phyloP scores from a whole-genome alignment of 192 early-diverging fungal genomes.

The Thamnidium elegans region DNA sequence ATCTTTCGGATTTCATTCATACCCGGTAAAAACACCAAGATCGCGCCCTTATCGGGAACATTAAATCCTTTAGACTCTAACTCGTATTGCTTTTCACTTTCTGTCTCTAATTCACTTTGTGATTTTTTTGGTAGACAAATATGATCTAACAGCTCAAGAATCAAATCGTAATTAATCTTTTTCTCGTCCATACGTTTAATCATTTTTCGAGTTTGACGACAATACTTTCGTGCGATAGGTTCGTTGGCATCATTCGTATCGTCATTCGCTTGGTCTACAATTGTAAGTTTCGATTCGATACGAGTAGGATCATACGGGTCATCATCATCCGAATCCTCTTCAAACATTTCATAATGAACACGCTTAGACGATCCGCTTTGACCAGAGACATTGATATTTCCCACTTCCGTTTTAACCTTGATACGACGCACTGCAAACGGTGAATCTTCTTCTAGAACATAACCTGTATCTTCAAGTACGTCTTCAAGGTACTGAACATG shows the following conservation, averaged over 20 bases:
- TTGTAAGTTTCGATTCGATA: conserved; percentile 13
- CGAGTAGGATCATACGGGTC: conserved; percentile 22
- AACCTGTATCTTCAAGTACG: conserved; percentile 56
- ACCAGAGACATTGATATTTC: conserved; percentile 22
- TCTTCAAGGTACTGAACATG: conserved; percentile 66
- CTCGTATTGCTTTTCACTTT: conserved; percentile 16
- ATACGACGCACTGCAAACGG: conserved; percentile 30
- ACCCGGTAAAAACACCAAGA: conserved; percentile 72
- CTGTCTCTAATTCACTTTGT: conserved; percentile 1
- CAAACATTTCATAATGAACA: conserved; percentile 34
- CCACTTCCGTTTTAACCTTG: conserved; percentile 15
- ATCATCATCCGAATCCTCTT: conserved; percentile 30
- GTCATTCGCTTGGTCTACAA: background rate
- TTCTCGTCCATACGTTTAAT: conserved; percentile 48
- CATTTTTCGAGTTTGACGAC: conserved; percentile 35
- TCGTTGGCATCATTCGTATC: conserved; percentile 3
- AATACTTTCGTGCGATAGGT: background rate
- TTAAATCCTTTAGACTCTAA: conserved; percentile 27
- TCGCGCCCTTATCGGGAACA: conserved; percentile 59
- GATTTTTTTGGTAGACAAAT: conserved; percentile 31
- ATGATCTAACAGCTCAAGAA: conserved; percentile 43
- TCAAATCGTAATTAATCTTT: conserved; percentile 57
- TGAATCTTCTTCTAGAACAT: conserved; percentile 45
- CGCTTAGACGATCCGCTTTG: conserved; percentile 39
- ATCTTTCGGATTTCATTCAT: conserved; percentile 69